These are phyloP conservation scores for Komagataella pastoris DNA, from an alignment of 805 yeast genomes.

Conservation along the genomic window DNA sequence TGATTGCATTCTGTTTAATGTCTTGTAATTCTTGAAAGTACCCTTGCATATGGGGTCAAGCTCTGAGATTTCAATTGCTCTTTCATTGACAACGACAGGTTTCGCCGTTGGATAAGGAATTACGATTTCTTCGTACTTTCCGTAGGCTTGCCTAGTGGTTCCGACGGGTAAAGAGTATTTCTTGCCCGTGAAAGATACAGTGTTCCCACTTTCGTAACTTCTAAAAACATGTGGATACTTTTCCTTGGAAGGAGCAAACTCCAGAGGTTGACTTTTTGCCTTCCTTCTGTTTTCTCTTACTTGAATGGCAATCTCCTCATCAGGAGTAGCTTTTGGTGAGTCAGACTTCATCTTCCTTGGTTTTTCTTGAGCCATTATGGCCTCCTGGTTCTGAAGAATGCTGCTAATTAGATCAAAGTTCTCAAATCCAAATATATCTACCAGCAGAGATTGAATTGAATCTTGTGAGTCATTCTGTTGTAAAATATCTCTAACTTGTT, in stretches of 20 bases:
- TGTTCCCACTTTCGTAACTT: conserved; percentile 45
- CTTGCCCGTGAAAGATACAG: conserved; percentile 69
- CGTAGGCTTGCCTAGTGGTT: conserved; percentile 48
- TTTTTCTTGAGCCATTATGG: conserved; percentile 9
- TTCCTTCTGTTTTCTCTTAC: conserved; percentile 34
- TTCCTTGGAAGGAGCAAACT: conserved; percentile 29
- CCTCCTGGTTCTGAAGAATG: conserved; percentile 33
- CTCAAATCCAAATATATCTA: conserved; percentile 78
- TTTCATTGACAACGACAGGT: conserved; percentile 25
- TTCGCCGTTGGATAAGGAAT: conserved; percentile 63
- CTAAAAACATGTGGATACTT: conserved; percentile 83
- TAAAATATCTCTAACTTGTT: conserved; percentile 9
- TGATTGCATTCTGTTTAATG: conserved; percentile 77
- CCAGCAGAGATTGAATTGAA: conserved; percentile 54
- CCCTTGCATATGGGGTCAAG: conserved; percentile 73
- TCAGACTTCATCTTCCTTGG: background rate
- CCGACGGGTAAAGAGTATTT: conserved; percentile 74
- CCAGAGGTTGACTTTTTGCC: conserved; percentile 34
- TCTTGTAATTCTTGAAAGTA: conserved; percentile 67
- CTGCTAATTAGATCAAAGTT: conserved; percentile 68
- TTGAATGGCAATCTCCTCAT: conserved; percentile 40
- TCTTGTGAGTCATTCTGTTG: conserved; percentile 23
- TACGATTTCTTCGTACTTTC: conserved; percentile 63
- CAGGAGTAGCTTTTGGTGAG: conserved; percentile 24
- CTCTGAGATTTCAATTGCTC: conserved; percentile 42